Evolutionary conservation across 1,139 yeast genomes (phyloP), one percentile per base, ranked within the genome.

Genomic region (Sugiyamaella sp.): DNA sequence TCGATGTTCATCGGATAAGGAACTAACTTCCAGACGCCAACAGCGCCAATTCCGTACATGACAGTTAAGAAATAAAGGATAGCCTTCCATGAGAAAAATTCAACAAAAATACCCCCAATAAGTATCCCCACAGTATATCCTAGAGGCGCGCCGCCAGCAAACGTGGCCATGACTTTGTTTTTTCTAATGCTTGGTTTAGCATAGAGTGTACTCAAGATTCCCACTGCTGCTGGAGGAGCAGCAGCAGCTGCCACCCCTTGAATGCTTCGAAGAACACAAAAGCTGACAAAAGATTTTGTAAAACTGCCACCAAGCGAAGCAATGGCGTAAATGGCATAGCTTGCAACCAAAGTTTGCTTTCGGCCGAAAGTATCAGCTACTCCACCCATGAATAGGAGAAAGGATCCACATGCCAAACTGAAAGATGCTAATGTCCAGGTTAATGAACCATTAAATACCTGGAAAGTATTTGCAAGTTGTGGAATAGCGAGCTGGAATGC

Each of bases 121-220:
- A 76, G 60, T 16, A 68, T 66, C 0, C 80, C 80, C 22, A 63
- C 55, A 1, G 75, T 72, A 48, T 71, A 73, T 12, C 80, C 80
- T 3, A 74, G 61, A 1, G 80, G 80, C 1, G 79, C 78, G 1
- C 80, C 80, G 0, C 76, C 75, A 4, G 77, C 67, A 55, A 75
- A 74, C 20, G 72, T 66, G 24, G 79, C 76, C 73, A 76, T 65
- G 12, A 66, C 79, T 58, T 70, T 62, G 57, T 76, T 76, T 57
- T 76, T 75, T 38, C 80, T 60, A 42, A 60, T 59, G 14, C 69
- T 63, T 0, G 78, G 73, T 39, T 62, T 62, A 20, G 32, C 14
- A 55, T 76, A 76, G 2, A 67, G 64, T 5, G 75, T 63, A 1
- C 79, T 78, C 0, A 76, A 54, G 42, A 75, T 70, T 1, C 79